A percentile compares a stretch with the other conserved stretches of the same genome.
phyloP scores from a whole-genome alignment of 31 red algal genomes.

The Porphyra umbilicalis region DNA sequence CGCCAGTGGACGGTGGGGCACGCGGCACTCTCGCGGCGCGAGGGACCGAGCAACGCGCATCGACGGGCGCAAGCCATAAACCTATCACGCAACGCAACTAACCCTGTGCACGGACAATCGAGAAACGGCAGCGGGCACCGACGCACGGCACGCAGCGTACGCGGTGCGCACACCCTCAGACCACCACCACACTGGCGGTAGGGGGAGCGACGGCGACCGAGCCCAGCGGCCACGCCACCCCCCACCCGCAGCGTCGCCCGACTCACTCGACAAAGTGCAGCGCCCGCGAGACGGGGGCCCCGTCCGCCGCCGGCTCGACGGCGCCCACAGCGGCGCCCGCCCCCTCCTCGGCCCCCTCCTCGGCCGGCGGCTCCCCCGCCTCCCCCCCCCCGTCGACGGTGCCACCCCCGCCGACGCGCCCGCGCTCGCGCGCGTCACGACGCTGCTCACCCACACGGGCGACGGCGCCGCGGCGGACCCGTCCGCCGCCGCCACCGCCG shows the following conservation, averaged over 20 bases:
- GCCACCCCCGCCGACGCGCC: background rate
- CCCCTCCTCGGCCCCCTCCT: background rate
- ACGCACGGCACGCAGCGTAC: too few relatives aligned
- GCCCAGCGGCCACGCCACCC: background rate
- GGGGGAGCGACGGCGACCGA: too few relatives aligned
- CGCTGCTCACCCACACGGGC: background rate
- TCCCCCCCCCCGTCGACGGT: too few relatives aligned
- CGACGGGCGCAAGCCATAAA: too few relatives aligned
- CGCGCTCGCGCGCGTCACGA: background rate
- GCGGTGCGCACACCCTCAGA: too few relatives aligned
- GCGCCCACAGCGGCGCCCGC: background rate
- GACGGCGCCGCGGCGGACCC: background rate
- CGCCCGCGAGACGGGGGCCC: background rate
- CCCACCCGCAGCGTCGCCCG: background rate
- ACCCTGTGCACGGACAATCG: too few relatives aligned
- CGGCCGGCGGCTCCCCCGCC: background rate
- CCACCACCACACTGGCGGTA: too few relatives aligned
- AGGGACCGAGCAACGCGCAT: too few relatives aligned
- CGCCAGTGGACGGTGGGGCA: too few relatives aligned
- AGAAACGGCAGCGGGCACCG: too few relatives aligned
- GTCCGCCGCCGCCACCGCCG: background rate
- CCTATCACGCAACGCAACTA: too few relatives aligned
- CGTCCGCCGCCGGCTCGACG: background rate
- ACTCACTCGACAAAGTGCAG: background rate
- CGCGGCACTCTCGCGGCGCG: too few relatives aligned